A percentile compares a stretch with the other conserved stretches of the same genome.
These are phyloP conservation scores for Peronospora belbahrii DNA, from an alignment of 352 stramenopile species.

Conservation along the genomic window DNA sequence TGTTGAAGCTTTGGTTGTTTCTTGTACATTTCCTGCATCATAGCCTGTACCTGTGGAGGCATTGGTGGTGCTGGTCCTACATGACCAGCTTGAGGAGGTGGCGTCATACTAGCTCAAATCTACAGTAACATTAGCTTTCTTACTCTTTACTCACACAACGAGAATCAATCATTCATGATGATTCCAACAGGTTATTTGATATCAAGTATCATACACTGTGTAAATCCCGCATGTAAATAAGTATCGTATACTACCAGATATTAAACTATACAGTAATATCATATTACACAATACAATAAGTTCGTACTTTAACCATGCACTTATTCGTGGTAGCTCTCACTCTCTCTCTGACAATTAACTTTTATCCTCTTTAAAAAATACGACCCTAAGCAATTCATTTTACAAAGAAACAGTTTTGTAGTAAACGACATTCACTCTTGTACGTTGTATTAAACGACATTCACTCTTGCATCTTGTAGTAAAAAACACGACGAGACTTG, in stretches of 20 bases:
- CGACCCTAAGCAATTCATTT: no score
- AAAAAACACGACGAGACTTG: conserved; percentile 1
- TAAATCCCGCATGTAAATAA: no score
- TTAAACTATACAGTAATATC: not conserved
- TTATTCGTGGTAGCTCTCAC: not conserved
- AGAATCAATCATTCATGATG: no score
- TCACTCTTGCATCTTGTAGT: conserved; percentile 7
- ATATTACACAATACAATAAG: no score
- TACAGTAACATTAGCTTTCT: no score
- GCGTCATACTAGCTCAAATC: conserved; percentile 4
- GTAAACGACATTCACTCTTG: no score
- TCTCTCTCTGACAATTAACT: no score
- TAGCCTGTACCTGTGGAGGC: conserved; percentile 39
- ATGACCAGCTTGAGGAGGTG: conserved; percentile 6
- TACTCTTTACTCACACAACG: no score
- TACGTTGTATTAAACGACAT: not conserved
- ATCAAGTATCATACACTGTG: no score
- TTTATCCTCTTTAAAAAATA: no score
- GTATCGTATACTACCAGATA: not conserved
- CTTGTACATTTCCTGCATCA: conserved; percentile 52
- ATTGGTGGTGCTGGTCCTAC: conserved; percentile 16
- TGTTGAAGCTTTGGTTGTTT: conserved; percentile 33
- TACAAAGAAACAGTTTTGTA: no score
- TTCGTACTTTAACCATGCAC: not conserved
- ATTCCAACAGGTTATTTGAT: no score